Evolutionary conservation across 805 yeast species (phyloP), one percentile per base, ranked within the genome.

Genomic region (Teunomyces stri): DNA sequence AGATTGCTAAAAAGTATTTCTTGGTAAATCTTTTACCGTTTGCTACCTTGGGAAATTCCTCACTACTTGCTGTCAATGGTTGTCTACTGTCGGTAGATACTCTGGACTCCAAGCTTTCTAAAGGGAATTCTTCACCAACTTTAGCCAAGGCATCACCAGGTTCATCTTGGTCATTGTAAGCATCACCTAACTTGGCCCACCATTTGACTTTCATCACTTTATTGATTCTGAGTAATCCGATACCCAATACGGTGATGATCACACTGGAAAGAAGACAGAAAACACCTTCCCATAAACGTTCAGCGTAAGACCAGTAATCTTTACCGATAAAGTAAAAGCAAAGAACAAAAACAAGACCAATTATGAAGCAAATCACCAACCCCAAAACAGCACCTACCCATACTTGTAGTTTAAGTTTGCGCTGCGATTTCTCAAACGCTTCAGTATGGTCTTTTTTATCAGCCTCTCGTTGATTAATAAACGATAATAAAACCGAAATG

Each of bases 201-300:
- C 96, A 91, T 67, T 89, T 90, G 48, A 85, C 82, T 57, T 89
- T 84, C 76, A 90, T 71, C 44, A 72, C 70, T 60, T 86, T 84
- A 55, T 90, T 88, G 61, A 90, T 79, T 52, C 96, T 74, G 51
- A 90, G 72, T 61, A 90, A 80, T 46, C 92, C 86, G 29, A 89
- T 59, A 0, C 97, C 97, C 97, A 90, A 89, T 6, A 84, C 68
- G 0, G 96, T 87, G 50, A 90, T 90, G 49, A 90, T 81, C 1
- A 85, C 58, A 15, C 94, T 80, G 3, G 96, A 89, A 27, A 89
- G 63, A 11, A 91, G 74, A 55, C 92, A 85, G 60, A 90, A 82
- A 0, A 83, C 67, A 6, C 96, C 96, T 62, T 90, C 97, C 87
- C 96, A 90, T 45, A 88, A 74, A 57, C 94, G 81, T 62, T 90